A percentile compares a stretch with the other conserved stretches of the same genome.
These are phyloP conservation scores for Calonectria honghensis DNA, from an alignment of 2,329 filamentous ascomycete genomes.

Conservation along the genomic window DNA sequence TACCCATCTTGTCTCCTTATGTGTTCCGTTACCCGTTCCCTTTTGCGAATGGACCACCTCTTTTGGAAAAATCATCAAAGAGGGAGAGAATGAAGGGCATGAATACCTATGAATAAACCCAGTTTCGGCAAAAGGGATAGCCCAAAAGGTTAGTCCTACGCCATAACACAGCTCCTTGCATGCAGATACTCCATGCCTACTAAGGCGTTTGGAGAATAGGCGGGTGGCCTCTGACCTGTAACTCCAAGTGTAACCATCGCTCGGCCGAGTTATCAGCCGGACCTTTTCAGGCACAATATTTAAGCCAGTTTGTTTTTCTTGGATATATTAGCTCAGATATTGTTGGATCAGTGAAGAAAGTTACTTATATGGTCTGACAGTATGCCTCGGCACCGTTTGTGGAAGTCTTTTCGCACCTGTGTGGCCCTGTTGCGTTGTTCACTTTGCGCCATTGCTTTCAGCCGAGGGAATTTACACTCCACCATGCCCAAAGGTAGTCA, in stretches of 20 bases:
- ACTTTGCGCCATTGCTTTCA: too few relatives aligned
- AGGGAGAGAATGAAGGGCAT: not conserved
- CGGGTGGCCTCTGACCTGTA: not conserved
- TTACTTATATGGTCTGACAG: too few relatives aligned
- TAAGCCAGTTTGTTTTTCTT: not conserved
- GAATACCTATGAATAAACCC: not conserved
- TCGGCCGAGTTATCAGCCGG: not conserved
- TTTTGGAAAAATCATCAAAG: not conserved
- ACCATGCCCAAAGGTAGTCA: too few relatives aligned
- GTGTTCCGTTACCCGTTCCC: not conserved
- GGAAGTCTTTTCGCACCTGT: too few relatives aligned
- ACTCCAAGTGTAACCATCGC: constrained; percentile 8
- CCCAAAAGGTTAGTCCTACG: not conserved
- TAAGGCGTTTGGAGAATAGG: not conserved
- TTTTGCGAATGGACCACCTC: not conserved
- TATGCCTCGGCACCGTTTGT: too few relatives aligned
- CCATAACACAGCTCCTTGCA: not conserved
- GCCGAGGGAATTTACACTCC: too few relatives aligned
- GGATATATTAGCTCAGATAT: too few relatives aligned
- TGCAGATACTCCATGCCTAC: not conserved
- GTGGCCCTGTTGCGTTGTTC: too few relatives aligned
- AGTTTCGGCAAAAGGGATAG: not conserved
- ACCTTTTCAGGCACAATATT: not conserved
- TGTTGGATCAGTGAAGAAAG: too few relatives aligned
- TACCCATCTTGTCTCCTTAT: not conserved